Evolutionary conservation across 257 asterid species (phyloP), one percentile per base, ranked within the genome.

Genomic region (Capsicum chinense): DNA sequence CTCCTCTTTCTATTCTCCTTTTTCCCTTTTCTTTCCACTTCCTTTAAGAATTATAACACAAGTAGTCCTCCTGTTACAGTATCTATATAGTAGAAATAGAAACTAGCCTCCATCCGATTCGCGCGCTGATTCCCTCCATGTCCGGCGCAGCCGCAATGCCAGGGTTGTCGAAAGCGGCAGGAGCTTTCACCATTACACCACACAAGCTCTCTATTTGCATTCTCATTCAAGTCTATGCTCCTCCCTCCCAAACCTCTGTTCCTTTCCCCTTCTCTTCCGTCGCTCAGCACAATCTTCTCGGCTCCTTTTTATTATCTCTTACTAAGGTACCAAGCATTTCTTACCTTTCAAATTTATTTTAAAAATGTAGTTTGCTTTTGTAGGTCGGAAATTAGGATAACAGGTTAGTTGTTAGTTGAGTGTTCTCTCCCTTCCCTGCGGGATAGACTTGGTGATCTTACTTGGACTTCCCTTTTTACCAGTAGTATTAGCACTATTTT

Each of bases 201-300:
- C 98, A 97, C 92, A 95, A 93, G 89, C 92, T 95, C 82, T 90
- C 98, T 60, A 86, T 95, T 58, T 93, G 99, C 92, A 88, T 93
- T 33, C 84, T 97, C 67, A 89, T 90, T 86, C 97, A 92, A 86
- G 90, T 90, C 52, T 97, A 90, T 87, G 97, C 99, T 78, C 98
- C 98, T 82, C 97, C 95, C 47, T 87, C 95, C 48, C 97, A 94
- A 87, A 84, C 56, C 87, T 88, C 98, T 52, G 82, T 88, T 57
- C 98, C 98, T 2, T 90, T 93, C 81, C 97, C 98, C n/a, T 97
- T 97, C 85, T 91, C 98, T 74, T 95, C 98, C 26, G 91, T 93
- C 16, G 84, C 95, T 16, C 97, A 95, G 87, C 99, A 97, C 90
- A 97, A 97, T 84, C 89, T 93, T 37, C 93, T 94, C 69, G 98